Evolutionary conservation across 2,329 filamentous ascomycete genomes (phyloP).

Genomic region (Thyridium curvatum): DNA sequence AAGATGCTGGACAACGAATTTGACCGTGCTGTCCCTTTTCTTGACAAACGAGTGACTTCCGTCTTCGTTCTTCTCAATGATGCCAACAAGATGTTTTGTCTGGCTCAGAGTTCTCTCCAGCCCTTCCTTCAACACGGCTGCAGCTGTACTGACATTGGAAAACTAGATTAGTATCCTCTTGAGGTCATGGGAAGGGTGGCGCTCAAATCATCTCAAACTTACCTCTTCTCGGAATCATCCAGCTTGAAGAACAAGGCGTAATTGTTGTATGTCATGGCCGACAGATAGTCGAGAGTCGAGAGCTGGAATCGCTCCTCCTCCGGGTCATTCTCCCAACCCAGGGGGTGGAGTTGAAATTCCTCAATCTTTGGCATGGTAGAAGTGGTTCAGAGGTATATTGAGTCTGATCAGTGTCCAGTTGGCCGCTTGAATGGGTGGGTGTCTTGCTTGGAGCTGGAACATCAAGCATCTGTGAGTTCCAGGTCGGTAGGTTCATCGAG

Average conservation of each 20-base stretch:
- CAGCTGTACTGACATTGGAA: constrained; percentile 15
- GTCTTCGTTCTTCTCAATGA: constrained; percentile 25
- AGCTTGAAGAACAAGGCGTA: constrained; percentile 26
- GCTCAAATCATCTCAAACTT: no score
- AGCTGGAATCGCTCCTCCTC: constrained; percentile 24
- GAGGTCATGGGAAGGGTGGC: no score
- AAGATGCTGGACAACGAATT: no score
- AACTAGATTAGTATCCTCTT: no score
- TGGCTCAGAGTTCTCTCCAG: constrained; percentile 27
- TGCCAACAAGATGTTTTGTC: constrained; percentile 24
- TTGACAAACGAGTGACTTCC: constrained; percentile 18
- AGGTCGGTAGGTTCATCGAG: no score
- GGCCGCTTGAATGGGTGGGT: no score
- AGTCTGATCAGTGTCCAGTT: no score
- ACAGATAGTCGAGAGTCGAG: constrained; percentile 24
- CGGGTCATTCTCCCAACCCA: constrained; percentile 23
- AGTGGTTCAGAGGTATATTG: no score
- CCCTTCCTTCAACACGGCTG: constrained; percentile 19
- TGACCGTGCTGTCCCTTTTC: constrained; percentile 1
- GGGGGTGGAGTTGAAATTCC: constrained; percentile 18
- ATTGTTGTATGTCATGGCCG: constrained; percentile 23
- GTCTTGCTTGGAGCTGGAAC: no score
- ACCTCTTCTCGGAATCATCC: constrained; percentile 10
- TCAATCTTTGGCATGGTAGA: no score
- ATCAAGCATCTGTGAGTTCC: no score